phyloP scores from a whole-genome alignment of 2,329 filamentous ascomycete species.

The Neurospora sp. region DNA sequence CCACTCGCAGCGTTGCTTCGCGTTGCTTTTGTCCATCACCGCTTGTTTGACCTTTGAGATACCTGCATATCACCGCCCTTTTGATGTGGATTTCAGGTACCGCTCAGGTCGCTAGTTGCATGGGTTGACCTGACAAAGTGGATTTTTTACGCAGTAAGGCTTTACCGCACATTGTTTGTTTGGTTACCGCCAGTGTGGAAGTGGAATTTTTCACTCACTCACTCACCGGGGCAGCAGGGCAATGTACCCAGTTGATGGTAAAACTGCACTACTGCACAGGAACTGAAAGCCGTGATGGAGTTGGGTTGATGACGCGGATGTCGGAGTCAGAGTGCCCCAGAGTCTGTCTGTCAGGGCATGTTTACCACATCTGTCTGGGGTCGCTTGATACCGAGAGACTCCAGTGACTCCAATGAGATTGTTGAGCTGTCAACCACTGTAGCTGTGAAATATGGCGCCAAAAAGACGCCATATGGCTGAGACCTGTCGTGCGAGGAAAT shows the following conservation, averaged over 20 bases:
- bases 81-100: neutral
- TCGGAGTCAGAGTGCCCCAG: neutral
- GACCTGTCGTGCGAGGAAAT: neutral
- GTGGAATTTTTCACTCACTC: neutral
- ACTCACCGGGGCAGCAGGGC: neutral
- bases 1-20: neutral
- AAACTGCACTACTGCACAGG: neutral
- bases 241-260: neutral
- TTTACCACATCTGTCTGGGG: neutral
- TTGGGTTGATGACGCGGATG: neutral
- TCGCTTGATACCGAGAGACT: neutral
- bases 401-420: neutral
- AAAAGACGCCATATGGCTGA: neutral
- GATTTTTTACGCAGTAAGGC: neutral
- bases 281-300: neutral
- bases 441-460: neutral
- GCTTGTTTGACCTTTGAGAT: neutral
- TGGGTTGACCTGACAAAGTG: neutral
- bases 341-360: neutral
- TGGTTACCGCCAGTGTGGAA: neutral
- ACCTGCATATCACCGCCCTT: neutral
- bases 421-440: neutral
- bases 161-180: neutral
- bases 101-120: neutral
- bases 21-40: neutral